A percentile compares a stretch with the other conserved stretches of the same genome.
Conservation (phyloP, 345 rosid genomes). For the Carallia pectinifolia region DNA sequence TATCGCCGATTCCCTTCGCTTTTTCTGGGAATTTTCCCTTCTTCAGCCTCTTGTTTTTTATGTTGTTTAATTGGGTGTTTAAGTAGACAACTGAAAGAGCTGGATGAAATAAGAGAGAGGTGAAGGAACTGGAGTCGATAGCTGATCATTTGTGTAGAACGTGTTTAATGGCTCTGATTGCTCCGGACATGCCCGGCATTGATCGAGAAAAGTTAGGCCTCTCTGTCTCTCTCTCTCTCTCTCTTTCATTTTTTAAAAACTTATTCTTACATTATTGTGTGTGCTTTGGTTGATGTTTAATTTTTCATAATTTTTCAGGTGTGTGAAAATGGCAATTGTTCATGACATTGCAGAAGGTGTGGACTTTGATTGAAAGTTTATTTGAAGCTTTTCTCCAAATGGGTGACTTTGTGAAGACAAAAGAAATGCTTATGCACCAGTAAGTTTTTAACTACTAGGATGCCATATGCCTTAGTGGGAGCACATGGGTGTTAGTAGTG, state of each 20-base stretch:
- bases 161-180: conserved; percentile 85
- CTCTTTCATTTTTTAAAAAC: too few relatives aligned
- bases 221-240: background rate
- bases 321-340: conserved; percentile 89
- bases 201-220: conserved; percentile 71
- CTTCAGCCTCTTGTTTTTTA: too few relatives aligned
- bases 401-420: too few relatives aligned
- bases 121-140: conserved; percentile 72
- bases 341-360: conserved; percentile 95
- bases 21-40: too few relatives aligned
- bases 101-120: conserved; percentile 29
- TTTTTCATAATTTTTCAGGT: conserved; percentile 41
- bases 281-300: background rate
- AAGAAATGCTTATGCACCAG: too few relatives aligned
- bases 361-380: too few relatives aligned
- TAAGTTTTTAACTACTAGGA: too few relatives aligned
- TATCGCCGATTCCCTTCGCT: too few relatives aligned
- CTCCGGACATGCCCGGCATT: conserved; percentile 75
- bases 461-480: too few relatives aligned
- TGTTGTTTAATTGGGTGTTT: too few relatives aligned
- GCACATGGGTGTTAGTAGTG: too few relatives aligned
- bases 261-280: background rate
- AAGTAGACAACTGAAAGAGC: too few relatives aligned
- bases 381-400: background rate
- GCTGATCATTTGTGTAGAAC: conserved; percentile 92